These are phyloP conservation scores for Rugonectria rugulosa DNA, from an alignment of 2,329 filamentous ascomycete genomes.

Conservation along the genomic window DNA sequence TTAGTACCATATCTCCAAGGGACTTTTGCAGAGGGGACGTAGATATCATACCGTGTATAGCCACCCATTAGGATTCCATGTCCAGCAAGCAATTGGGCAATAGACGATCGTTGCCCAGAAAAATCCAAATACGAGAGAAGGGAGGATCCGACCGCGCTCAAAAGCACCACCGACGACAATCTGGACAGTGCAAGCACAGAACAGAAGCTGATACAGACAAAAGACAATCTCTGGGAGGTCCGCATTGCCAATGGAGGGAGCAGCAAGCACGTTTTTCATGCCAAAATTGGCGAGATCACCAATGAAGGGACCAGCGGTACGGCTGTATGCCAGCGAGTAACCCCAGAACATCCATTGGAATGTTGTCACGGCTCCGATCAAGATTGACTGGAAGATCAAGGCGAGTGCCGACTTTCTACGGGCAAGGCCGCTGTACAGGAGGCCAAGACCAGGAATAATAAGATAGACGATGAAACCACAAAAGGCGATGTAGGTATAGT, in stretches of 20 bases:
- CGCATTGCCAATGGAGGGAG: slow-evolving; percentile 43
- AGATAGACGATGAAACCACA: slow-evolving; percentile 27
- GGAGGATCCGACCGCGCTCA: slow-evolving; percentile 45
- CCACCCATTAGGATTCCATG: slow-evolving; percentile 71
- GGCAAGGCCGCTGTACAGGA: slow-evolving; percentile 49
- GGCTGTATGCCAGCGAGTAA: slow-evolving; percentile 50
- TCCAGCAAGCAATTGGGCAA: slow-evolving; percentile 67
- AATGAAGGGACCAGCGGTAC: slow-evolving; percentile 43
- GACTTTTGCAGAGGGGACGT: background rate
- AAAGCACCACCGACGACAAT: slow-evolving; percentile 48
- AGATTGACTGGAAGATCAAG: slow-evolving; percentile 55
- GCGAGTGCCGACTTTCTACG: slow-evolving; percentile 48
- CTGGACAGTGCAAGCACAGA: slow-evolving; percentile 42
- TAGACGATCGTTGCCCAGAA: slow-evolving; percentile 71
- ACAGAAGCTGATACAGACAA: slow-evolving; percentile 38
- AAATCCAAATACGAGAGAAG: slow-evolving; percentile 68
- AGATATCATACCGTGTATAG: slow-evolving; percentile 63
- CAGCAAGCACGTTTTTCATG: slow-evolving; percentile 43
- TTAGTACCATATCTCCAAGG: background rate
- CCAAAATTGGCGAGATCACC: slow-evolving; percentile 45
- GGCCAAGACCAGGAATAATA: slow-evolving; percentile 34
- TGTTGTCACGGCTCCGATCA: slow-evolving; percentile 51
- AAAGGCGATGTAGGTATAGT: slow-evolving; percentile 26
- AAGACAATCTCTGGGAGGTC: slow-evolving; percentile 47
- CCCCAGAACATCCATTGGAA: slow-evolving; percentile 57